Percentiles rank a stretch among this genome's conserved stretches.
These are phyloP conservation scores for Penicillium antarcticum DNA, from an alignment of 495 filamentous ascomycete species.

Conservation along the genomic window DNA sequence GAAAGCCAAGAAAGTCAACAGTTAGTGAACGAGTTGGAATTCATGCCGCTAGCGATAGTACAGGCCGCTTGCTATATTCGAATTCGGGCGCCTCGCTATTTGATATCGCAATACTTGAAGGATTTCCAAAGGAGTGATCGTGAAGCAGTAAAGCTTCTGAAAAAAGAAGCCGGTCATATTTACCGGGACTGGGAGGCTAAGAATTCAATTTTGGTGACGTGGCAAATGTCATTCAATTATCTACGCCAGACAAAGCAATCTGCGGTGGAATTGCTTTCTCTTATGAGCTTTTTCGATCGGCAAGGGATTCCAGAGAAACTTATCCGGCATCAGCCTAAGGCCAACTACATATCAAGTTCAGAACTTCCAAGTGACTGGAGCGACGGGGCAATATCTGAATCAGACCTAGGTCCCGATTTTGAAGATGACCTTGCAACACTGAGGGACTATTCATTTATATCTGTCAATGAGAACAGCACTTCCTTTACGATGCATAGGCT, in stretches of 20 bases:
- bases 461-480: no score
- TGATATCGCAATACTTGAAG: constrained; percentile 32
- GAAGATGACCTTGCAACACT: no score
- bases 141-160: constrained; percentile 3
- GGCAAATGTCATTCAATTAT: constrained; percentile 32
- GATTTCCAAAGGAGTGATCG: constrained; percentile 22
- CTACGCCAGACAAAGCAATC: constrained; percentile 12
- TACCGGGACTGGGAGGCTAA: constrained; percentile 14
- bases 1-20: constrained; percentile 12
- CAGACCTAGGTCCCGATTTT: not conserved
- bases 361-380: not conserved
- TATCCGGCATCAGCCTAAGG: not conserved
- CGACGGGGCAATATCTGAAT: not conserved
- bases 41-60: constrained; percentile 45
- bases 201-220: constrained; percentile 26
- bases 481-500: no score
- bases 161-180: constrained; percentile 8
- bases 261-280: constrained; percentile 19
- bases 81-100: constrained; percentile 17
- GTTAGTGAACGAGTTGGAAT: constrained; percentile 36
- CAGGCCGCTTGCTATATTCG: constrained; percentile 48
- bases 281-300: constrained; percentile 27
- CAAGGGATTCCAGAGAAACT: constrained; percentile 13
- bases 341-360: not conserved
- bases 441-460: no score